Evolutionary conservation across 163 green algal genomes (phyloP).

Genomic region (Scenedesmus sp.): DNA sequence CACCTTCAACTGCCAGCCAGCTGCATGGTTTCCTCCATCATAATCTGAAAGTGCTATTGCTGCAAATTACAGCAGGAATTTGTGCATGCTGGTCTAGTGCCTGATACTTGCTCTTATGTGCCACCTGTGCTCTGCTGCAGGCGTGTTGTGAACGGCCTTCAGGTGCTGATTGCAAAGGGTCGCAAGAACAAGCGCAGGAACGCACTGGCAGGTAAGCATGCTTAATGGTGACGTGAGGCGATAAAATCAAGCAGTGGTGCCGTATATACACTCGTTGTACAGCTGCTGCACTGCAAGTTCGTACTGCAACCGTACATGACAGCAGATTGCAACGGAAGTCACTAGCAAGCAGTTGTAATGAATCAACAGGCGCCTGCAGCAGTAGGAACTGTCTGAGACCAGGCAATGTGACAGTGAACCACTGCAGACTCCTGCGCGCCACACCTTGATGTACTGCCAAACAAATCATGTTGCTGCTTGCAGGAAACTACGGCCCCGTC

Average conservation of each 20-base stretch:
- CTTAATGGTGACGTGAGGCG: neutral
- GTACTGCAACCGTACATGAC: neutral
- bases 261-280: too few species aligned
- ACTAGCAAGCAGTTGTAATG: constrained; percentile 64
- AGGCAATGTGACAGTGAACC: neutral
- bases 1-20: too few species aligned
- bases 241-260: too few species aligned
- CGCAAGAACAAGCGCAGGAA: constrained; percentile 46
- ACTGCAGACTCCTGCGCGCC: too few species aligned
- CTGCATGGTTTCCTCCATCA: neutral
- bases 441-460: neutral
- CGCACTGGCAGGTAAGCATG: constrained; percentile 17
- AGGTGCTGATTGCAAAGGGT: constrained; percentile 49
- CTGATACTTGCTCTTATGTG: neutral
- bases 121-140: neutral
- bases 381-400: neutral
- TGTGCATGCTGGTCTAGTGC: neutral
- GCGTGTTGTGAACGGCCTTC: constrained; percentile 41
- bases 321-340: neutral
- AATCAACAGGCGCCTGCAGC: neutral
- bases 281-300: neutral
- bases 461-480: neutral
- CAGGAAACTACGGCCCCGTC: constrained; percentile 26
- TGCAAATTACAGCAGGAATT: neutral
- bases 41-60: neutral